Conservation (phyloP, 169 alveolate genomes). For the Plasmodium malariae region DNA sequence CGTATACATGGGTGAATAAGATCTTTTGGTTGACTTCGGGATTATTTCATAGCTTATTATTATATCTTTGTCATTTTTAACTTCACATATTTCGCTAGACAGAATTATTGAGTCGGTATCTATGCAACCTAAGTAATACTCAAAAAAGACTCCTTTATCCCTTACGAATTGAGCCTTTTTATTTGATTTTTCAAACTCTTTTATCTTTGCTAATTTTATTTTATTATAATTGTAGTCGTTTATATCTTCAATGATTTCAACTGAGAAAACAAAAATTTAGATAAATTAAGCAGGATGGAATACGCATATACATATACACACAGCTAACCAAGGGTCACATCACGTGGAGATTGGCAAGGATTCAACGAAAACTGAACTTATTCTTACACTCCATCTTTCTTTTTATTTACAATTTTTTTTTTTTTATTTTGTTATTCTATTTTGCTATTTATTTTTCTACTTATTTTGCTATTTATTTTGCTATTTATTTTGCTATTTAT, state of each 20-base stretch:
- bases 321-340: too few species aligned
- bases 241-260: slow-evolving; percentile 60
- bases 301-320: too few species aligned
- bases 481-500: too few species aligned
- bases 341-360: too few species aligned
- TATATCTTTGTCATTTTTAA: slow-evolving; percentile 44
- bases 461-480: too few species aligned
- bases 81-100: slow-evolving; percentile 67
- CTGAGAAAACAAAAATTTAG: too few species aligned
- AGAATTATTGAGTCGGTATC: slow-evolving; percentile 61
- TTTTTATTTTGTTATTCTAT: too few species aligned
- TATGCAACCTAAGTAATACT: slow-evolving; percentile 65
- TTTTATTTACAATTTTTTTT: too few species aligned
- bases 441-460: too few species aligned
- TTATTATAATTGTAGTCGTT: slow-evolving; percentile 32
- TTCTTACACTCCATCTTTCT: too few species aligned
- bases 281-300: too few species aligned
- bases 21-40: slow-evolving; percentile 58
- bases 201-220: slow-evolving; percentile 34
- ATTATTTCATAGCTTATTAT: slow-evolving; percentile 50
- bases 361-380: too few species aligned
- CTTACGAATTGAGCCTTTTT: slow-evolving; percentile 41
- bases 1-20: slow-evolving; percentile 66
- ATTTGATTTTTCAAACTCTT: slow-evolving; percentile 35
- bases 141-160: slow-evolving; percentile 66